Base-by-base conservation (phyloP, 1,284 basidiomycete species). In the Trichosporon sp. region DNA sequence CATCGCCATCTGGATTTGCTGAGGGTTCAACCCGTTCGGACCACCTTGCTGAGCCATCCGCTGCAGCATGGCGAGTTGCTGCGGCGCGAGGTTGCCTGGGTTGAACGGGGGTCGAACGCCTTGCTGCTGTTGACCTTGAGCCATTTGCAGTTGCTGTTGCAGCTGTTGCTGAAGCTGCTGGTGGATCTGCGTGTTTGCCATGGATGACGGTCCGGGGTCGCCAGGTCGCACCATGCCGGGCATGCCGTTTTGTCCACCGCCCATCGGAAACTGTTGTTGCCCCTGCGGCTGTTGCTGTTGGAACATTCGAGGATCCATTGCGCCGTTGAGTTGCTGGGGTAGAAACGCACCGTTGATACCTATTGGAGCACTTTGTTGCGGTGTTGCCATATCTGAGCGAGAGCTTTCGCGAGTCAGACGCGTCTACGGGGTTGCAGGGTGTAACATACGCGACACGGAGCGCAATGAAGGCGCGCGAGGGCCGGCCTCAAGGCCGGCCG, bases 1-100 rank as follows among this genome's bases (percentile, higher is more conserved):
- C 74, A 78, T 74, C 11, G 73, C 74, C 73, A 76, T 72, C 66
- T 77, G 76, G 31, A 77, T 53, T 62, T 79, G 78, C 62, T 75
- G 74, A 11, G 74, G 71, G 58, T 75, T 76, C 32, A 76, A 62
- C 18, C 65, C 66, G 27, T 69, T 70, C 62, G 38, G 42, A 23
- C 63, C 63, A 38, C 35, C 71, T 53, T 60, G 56, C 63, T 72
- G 72, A 2, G 73, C 70, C 64, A 78, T 68, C 38, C 76, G 74
- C 64, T 78, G 77, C 25, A 78, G 65, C 58, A 74, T 70, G n/a
- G 73, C 71, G 5, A 76, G 47, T 32, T 78, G 77, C 21, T 73
- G 73, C 1, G 76, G 75, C 21, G 70, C 74, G 38, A 77, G 71
- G n/a, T 68, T 72, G 25, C 44, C 64, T 13, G 70, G 70, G 60